Conservation (phyloP, 805 yeast species). For the Hanseniaspora thailandica region DNA sequence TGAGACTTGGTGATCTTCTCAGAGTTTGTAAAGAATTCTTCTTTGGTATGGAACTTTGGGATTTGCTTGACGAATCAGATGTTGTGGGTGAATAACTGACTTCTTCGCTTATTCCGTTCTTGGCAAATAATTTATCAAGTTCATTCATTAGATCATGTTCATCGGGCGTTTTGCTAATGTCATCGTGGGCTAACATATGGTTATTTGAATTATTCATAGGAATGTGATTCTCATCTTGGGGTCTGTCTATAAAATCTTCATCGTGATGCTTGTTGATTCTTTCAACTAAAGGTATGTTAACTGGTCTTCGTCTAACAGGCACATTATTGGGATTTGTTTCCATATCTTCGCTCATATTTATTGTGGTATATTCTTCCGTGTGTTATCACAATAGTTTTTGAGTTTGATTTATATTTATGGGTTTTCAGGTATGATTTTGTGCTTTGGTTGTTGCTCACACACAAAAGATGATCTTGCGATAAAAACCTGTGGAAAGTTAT, state of each 20-base stretch:
- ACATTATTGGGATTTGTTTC: neutral
- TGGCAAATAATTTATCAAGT: slow-evolving; percentile 4
- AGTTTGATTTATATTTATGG: too few species aligned
- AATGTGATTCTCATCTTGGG: neutral
- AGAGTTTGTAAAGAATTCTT: neutral
- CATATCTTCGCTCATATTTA: neutral
- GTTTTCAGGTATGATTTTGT: neutral
- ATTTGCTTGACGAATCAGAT: neutral
- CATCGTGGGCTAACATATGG: neutral
- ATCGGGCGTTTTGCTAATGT: slow-evolving; percentile 2
- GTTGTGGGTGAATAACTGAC: neutral
- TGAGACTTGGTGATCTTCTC: neutral
- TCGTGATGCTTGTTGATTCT: neutral
- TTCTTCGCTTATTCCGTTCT: neutral
- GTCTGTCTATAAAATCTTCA: neutral
- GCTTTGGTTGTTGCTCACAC: neutral
- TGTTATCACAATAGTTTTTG: neutral
- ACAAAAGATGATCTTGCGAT: neutral
- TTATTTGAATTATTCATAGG: neutral
- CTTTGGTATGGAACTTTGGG: slow-evolving; percentile 18
- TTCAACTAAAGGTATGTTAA: neutral
- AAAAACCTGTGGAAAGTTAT: neutral
- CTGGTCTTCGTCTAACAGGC: neutral
- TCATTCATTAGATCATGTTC: slow-evolving; percentile 4
- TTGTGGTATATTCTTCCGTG: neutral